phyloP scores from a whole-genome alignment of 1,284 basidiomycete species.

The Cutaneotrichosporon mucoides region DNA sequence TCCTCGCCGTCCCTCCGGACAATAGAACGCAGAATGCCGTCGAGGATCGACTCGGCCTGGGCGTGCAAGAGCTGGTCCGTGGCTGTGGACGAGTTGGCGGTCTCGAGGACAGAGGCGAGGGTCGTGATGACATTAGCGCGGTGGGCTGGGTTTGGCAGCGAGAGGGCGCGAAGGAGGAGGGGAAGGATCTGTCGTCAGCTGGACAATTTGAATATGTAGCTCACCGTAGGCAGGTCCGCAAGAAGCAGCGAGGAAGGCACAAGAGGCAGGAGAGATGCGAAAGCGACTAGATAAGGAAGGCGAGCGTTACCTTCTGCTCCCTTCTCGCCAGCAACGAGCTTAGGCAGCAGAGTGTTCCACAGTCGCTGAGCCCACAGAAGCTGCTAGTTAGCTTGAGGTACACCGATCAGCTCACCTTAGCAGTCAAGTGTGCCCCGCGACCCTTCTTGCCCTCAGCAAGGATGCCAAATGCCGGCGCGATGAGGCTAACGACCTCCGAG shows the following conservation, averaged over 20 bases:
- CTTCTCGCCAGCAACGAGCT: constrained; percentile 61
- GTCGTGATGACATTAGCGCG: constrained; percentile 76
- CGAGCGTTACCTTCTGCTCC: constrained; percentile 25
- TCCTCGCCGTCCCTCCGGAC: constrained; percentile 23
- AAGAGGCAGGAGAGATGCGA: constrained; percentile 74
- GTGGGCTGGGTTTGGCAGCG: constrained; percentile 67
- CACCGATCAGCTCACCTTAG: constrained; percentile 57
- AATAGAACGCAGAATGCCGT: constrained; percentile 64
- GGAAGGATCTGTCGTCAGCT: constrained; percentile 66
- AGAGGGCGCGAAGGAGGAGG: constrained; percentile 77
- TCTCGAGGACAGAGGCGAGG: constrained; percentile 65
- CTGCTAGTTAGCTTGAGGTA: constrained; percentile 49
- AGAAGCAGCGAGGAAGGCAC: constrained; percentile 72
- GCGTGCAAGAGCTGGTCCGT: constrained; percentile 57
- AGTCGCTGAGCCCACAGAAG: constrained; percentile 81
- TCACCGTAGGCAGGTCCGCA: constrained; percentile 62
- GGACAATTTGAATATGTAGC: constrained; percentile 23
- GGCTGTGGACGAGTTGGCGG: constrained; percentile 51
- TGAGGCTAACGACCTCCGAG: constrained; percentile 45
- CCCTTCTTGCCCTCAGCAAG: constrained; percentile 57
- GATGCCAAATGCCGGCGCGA: constrained; percentile 67
- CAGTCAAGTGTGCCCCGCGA: constrained; percentile 60
- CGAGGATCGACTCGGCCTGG: constrained; percentile 66
- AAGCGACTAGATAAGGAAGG: constrained; percentile 73
- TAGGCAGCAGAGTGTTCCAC: constrained; percentile 68